phyloP scores from a whole-genome alignment of 345 rosid genomes.

The Xanthoceras sorbifolium region DNA sequence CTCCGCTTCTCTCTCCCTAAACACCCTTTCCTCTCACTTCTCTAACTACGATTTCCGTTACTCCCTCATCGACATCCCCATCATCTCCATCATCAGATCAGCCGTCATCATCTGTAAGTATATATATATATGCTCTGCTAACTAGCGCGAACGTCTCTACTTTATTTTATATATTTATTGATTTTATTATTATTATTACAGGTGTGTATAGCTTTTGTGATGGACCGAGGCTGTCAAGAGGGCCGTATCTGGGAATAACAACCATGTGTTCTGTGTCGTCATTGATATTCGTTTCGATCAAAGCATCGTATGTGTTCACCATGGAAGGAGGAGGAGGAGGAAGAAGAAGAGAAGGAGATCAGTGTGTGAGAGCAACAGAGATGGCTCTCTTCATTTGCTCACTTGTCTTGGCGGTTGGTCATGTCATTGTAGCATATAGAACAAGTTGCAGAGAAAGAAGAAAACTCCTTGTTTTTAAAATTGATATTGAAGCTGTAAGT shows the following conservation, averaged over 20 bases:
- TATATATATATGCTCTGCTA: no score
- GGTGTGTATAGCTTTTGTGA: slow-evolving; percentile 89
- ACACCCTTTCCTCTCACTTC: slow-evolving; percentile 40
- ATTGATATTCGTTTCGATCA: slow-evolving; percentile 66
- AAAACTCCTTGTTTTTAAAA: slow-evolving; percentile 89
- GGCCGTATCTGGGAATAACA: slow-evolving; percentile 79
- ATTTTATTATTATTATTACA: slow-evolving; percentile 23
- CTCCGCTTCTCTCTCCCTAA: slow-evolving; percentile 49
- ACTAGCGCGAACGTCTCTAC: no score
- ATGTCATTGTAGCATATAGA: slow-evolving; percentile 71
- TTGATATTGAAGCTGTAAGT: slow-evolving; percentile 98
- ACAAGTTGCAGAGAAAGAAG: slow-evolving; percentile 90
- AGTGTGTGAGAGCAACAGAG: slow-evolving; percentile 53
- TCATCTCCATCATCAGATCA: slow-evolving; percentile 78
- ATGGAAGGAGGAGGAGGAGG: slow-evolving; percentile 45
- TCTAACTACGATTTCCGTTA: slow-evolving; percentile 63
- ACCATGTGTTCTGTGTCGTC: slow-evolving; percentile 69
- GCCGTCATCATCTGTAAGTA: slow-evolving; percentile 83
- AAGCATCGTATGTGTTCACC: slow-evolving; percentile 72
- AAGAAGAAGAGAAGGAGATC: no score
- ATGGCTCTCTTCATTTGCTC: slow-evolving; percentile 73
- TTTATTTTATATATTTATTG: background rate
- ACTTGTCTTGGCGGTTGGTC: slow-evolving; percentile 64
- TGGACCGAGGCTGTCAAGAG: slow-evolving; percentile 74
- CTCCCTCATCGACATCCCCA: slow-evolving; percentile 85